phyloP scores from a whole-genome alignment of 306 rosid species.

The Dalbergia cochinchinensis region DNA sequence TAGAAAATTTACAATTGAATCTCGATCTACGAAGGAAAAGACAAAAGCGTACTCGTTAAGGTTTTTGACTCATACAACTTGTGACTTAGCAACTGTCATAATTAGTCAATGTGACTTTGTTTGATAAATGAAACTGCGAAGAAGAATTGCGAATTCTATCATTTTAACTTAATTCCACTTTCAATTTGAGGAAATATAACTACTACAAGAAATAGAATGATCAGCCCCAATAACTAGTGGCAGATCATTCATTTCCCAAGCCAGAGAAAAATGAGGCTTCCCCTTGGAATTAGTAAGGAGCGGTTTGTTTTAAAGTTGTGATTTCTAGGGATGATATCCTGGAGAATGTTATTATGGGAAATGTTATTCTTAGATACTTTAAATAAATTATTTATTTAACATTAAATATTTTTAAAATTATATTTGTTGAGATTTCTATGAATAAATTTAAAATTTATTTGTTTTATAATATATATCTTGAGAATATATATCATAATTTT shows the following conservation, averaged over 20 bases:
- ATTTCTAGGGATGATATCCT: too few relatives aligned
- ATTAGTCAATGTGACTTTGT: slow-evolving; percentile 3
- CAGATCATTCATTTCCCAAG: not conserved
- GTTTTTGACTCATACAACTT: not conserved
- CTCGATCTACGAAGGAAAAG: not conserved
- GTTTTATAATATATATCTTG: too few relatives aligned
- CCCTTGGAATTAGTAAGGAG: too few relatives aligned
- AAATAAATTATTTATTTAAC: too few relatives aligned
- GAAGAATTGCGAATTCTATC: not conserved
- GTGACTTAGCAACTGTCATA: slow-evolving; percentile 13
- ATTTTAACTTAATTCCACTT: not conserved
- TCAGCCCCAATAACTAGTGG: slow-evolving; percentile 1
- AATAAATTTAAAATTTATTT: too few relatives aligned
- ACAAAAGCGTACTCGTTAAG: not conserved
- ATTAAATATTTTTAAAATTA: too few relatives aligned
- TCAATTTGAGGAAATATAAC: slow-evolving; percentile 19
- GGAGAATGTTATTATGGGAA: too few relatives aligned
- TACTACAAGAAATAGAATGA: slow-evolving; percentile 4
- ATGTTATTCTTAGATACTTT: too few relatives aligned
- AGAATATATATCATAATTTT: too few relatives aligned
- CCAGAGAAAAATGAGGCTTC: not conserved
- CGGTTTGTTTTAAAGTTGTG: too few relatives aligned
- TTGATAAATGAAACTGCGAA: not conserved
- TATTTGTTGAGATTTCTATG: too few relatives aligned
- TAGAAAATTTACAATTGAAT: not conserved